Evolutionary conservation across 75 land plant species (phyloP).

Genomic region (Selaginella tamariscina): DNA sequence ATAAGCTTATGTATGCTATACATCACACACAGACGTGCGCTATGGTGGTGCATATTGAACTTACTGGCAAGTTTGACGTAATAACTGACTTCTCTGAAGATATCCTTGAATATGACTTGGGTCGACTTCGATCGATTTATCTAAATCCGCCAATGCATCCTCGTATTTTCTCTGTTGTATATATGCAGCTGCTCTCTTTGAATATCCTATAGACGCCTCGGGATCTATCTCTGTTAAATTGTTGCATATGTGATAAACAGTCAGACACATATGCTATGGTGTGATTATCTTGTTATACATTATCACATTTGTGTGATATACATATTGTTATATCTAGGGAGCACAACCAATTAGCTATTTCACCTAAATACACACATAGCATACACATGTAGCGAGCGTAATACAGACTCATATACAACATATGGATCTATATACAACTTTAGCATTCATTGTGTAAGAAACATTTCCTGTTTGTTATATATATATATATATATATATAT

Average conservation of each 20-base stretch:
- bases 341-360: not conserved
- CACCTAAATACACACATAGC: not conserved
- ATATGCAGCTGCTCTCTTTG: constrained; percentile 39
- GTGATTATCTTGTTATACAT: not conserved
- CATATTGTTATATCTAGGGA: not conserved
- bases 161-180: constrained; percentile 37
- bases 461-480: no score
- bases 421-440: not conserved
- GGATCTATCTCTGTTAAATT: constrained; percentile 36
- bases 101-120: constrained; percentile 76
- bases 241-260: not conserved
- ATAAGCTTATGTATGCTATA: no score
- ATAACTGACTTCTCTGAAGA: constrained; percentile 53
- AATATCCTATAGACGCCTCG: constrained; percentile 29
- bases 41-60: not conserved
- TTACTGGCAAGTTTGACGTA: constrained; percentile 81
- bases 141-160: constrained; percentile 66
- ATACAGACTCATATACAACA: not conserved
- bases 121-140: constrained; percentile 60
- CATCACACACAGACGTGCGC: not conserved
- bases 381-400: not conserved
- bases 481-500: no score
- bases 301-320: not conserved
- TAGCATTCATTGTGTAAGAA: not conserved
- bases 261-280: not conserved